Evolutionary conservation across 495 filamentous ascomycete genomes (phyloP).

Genomic region (Thermochaetoides thermophila): DNA sequence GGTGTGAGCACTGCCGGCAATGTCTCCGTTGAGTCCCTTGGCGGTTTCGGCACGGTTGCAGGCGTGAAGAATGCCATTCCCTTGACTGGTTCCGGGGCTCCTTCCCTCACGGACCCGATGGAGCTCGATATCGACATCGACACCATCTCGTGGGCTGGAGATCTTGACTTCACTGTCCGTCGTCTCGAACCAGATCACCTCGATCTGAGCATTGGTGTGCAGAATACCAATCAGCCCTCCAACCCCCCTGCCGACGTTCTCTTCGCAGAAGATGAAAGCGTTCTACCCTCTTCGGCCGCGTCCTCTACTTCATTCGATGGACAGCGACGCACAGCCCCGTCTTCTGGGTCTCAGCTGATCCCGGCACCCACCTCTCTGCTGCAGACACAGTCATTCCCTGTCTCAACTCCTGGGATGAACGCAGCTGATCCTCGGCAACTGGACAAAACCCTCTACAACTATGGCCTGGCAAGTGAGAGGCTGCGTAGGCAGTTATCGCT

Average conservation of each 20-base stretch:
- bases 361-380: not conserved
- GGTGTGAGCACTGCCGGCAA: not conserved
- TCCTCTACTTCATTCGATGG: too few species aligned
- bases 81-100: slow-evolving; percentile 9
- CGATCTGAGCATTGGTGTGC: not conserved
- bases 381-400: not conserved
- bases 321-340: not conserved
- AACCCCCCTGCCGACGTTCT: slow-evolving; percentile 10
- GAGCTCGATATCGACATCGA: slow-evolving; percentile 26
- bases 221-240: not conserved
- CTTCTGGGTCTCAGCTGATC: not conserved
- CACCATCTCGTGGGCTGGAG: slow-evolving; percentile 8
- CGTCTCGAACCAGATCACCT: slow-evolving; percentile 2
- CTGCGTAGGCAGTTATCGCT: slow-evolving; percentile 16
- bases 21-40: not conserved
- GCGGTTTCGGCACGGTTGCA: not conserved
- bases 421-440: too few species aligned
- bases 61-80: not conserved
- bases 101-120: slow-evolving; percentile 33
- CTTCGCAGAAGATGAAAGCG: slow-evolving; percentile 16
- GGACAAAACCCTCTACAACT: slow-evolving; percentile 1
- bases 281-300: slow-evolving; percentile 5
- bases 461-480: slow-evolving; percentile 6
- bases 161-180: slow-evolving; percentile 3
- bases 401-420: not conserved